Evolutionary conservation across 345 rosid genomes (phyloP).

Genomic region (Aurinia saxatilis): DNA sequence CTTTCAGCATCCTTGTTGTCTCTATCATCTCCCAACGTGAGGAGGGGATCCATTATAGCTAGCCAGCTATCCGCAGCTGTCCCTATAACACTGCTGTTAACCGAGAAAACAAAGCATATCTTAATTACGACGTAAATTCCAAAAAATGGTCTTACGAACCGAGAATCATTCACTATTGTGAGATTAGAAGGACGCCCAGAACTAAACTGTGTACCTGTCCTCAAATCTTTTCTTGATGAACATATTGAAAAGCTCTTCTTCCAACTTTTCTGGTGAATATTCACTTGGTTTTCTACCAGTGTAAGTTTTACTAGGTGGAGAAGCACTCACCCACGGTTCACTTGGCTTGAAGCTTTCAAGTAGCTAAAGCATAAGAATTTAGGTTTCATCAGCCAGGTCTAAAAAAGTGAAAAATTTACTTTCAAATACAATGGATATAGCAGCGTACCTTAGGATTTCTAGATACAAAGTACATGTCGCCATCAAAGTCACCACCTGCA

Average conservation of each 20-base stretch:
- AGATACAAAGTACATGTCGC: conserved; percentile 69
- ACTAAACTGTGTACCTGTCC: conserved; percentile 36
- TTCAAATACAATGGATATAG: not conserved
- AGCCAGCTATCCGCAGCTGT: conserved; percentile 71
- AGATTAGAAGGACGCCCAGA: no score
- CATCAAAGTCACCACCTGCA: conserved; percentile 78
- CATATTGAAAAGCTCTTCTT: conserved; percentile 47
- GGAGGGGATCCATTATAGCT: conserved; percentile 65
- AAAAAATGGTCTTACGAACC: not conserved
- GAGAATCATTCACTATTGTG: not conserved
- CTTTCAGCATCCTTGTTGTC: conserved; percentile 26
- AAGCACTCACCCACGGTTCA: conserved; percentile 39
- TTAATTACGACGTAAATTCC: not conserved
- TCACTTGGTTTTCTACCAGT: conserved; percentile 30
- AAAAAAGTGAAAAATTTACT: conserved; percentile 1
- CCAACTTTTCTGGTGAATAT: conserved; percentile 40
- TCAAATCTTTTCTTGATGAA: conserved; percentile 49
- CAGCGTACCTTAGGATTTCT: conserved; percentile 67
- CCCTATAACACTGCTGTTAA: conserved; percentile 46
- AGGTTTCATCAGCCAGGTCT: not conserved
- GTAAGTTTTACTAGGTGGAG: conserved; percentile 14
- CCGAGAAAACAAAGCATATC: conserved; percentile 3
- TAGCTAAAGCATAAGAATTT: conserved; percentile 35
- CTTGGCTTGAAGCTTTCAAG: conserved; percentile 40
- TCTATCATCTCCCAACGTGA: conserved; percentile 34